Percentiles rank a stretch among this genome's conserved stretches.
These are phyloP conservation scores for Paraurostyla sp. DNA, from an alignment of 73 alveolate species.

Conservation along the genomic window DNA sequence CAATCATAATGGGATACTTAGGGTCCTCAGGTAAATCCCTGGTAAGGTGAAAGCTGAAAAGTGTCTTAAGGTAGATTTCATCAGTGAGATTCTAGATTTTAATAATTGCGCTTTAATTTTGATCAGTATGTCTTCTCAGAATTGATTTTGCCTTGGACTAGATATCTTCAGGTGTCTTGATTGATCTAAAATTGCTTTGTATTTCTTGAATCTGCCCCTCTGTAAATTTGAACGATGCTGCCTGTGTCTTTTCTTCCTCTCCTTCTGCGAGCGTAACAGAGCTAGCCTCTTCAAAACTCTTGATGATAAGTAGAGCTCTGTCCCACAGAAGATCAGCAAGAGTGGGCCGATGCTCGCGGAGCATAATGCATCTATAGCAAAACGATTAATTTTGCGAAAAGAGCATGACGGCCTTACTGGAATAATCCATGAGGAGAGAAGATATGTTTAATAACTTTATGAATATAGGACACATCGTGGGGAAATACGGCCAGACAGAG, in stretches of 20 bases:
- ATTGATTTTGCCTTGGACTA: slow-evolving; percentile 19
- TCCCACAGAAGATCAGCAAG: slow-evolving; percentile 56
- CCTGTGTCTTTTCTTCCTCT: not conserved
- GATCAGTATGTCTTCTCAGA: slow-evolving; percentile 27
- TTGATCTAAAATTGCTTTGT: not conserved
- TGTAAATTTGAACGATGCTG: too few species aligned
- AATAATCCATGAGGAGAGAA: slow-evolving; percentile 44
- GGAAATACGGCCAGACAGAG: slow-evolving; percentile 30
- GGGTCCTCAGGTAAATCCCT: slow-evolving; percentile 10
- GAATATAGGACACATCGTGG: slow-evolving; percentile 45
- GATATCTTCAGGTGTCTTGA: slow-evolving; percentile 44
- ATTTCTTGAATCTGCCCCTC: not conserved
- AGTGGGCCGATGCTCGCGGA: slow-evolving; percentile 53
- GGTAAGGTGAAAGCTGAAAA: slow-evolving; percentile 35
- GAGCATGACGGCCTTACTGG: slow-evolving; percentile 55
- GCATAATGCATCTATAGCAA: slow-evolving; percentile 51
- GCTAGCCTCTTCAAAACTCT: not conserved
- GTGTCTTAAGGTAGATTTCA: not conserved
- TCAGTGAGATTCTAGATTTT: not conserved
- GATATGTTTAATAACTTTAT: slow-evolving; percentile 31
- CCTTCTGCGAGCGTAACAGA: not conserved
- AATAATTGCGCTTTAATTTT: not conserved
- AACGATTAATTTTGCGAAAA: slow-evolving; percentile 41
- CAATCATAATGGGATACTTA: not conserved
- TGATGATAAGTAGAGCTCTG: slow-evolving; percentile 33